Evolutionary conservation across 345 rosid genomes (phyloP).

Genomic region (Physaria fendleri): DNA sequence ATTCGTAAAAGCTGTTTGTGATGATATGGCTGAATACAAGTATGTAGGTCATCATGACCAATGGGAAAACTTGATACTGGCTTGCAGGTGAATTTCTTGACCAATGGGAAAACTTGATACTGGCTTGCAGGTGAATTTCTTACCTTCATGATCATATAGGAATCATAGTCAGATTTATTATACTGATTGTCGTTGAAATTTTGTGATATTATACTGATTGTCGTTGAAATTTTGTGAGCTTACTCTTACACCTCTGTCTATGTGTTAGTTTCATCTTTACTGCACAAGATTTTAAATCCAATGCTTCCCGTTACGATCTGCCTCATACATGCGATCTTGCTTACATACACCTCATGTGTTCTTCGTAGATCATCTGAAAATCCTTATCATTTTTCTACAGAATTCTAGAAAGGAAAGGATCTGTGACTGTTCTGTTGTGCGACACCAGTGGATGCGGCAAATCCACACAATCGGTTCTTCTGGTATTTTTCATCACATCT

Average conservation of each 20-base stretch:
- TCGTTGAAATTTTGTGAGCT: not conserved
- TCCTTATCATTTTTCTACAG: conserved; percentile 40
- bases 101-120: conserved; percentile 89
- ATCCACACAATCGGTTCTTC: conserved; percentile 93
- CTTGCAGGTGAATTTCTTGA: no score
- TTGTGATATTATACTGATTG: no score
- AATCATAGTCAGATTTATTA: not conserved
- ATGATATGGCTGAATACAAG: conserved; percentile 79
- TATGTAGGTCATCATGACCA: conserved; percentile 95
- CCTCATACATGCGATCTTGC: not conserved
- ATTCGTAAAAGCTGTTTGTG: conserved; percentile 80
- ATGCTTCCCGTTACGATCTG: not conserved
- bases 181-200: not conserved
- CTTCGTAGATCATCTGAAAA: not conserved
- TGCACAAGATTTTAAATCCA: not conserved
- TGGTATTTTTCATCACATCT: conserved; percentile 42
- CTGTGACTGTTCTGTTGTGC: conserved; percentile 87
- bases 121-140: conserved; percentile 78
- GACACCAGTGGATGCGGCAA: conserved; percentile 99
- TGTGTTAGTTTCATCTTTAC: not conserved
- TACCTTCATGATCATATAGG: not conserved
- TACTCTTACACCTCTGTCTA: not conserved
- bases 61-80: no score
- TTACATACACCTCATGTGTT: not conserved
- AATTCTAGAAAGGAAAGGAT: conserved; percentile 91